A percentile compares a stretch with the other conserved stretches of the same genome.
Conservation (phyloP, 2,329 filamentous ascomycete genomes). For the Fusarium falciforme region DNA sequence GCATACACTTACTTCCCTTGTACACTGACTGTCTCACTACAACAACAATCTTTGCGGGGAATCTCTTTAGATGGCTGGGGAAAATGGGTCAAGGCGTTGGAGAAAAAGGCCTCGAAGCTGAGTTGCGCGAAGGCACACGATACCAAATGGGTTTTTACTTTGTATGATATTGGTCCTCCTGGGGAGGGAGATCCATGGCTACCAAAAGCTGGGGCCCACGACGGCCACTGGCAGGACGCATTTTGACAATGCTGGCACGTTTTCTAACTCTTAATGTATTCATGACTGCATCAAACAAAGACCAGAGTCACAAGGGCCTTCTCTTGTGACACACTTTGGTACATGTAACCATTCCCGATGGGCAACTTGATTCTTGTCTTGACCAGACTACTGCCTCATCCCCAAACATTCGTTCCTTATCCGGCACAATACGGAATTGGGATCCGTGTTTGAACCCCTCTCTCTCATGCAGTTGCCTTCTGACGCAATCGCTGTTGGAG, state of each 20-base stretch:
- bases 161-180: not conserved
- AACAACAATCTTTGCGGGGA: not conserved
- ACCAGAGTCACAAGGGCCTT: not conserved
- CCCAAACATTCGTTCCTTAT: not conserved
- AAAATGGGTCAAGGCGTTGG: slow-evolving; percentile 12
- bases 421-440: not conserved
- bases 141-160: slow-evolving; percentile 4
- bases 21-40: not conserved
- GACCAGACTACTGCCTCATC: not conserved
- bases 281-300: slow-evolving; percentile 3
- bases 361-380: not conserved
- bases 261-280: slow-evolving; percentile 14
- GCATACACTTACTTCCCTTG: not conserved
- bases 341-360: not conserved
- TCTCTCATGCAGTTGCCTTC: not conserved
- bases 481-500: not conserved
- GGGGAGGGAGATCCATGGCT: not conserved
- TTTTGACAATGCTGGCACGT: slow-evolving; percentile 1
- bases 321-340: not conserved
- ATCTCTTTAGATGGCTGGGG: not conserved
- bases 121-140: not conserved
- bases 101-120: not conserved
- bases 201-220: not conserved
- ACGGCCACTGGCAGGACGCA: slow-evolving; percentile 7
- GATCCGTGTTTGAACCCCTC: not conserved